Evolutionary conservation across 805 yeast species (phyloP).

Genomic region (Hyphopichia homilentoma): DNA sequence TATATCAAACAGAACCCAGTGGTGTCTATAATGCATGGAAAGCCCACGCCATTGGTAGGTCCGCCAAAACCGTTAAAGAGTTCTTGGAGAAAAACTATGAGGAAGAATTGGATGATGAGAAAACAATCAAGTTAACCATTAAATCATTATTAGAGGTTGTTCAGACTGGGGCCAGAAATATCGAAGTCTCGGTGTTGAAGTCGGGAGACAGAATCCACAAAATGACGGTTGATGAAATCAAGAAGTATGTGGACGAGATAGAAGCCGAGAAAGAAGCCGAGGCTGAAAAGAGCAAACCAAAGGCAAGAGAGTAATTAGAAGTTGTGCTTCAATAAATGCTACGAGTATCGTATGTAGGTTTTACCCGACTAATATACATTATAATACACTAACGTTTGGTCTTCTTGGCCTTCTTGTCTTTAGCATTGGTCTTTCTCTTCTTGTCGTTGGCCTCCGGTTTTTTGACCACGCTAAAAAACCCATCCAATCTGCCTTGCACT

Average conservation of each 20-base stretch:
- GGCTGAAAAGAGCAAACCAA: conserved; percentile 66
- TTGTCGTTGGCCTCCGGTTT: conserved; percentile 39
- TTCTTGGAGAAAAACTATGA: conserved; percentile 85
- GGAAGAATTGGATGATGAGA: conserved; percentile 60
- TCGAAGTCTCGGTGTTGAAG: conserved; percentile 84
- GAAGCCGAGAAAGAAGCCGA: conserved; percentile 86
- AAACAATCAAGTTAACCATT: conserved; percentile 75
- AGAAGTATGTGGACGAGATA: conserved; percentile 70
- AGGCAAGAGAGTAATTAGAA: conserved; percentile 18
- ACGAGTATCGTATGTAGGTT: no score
- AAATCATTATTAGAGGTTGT: conserved; percentile 92
- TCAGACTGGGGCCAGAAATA: conserved; percentile 95
- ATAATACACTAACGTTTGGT: conserved; percentile 16
- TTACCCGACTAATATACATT: no score
- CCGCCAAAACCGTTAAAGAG: conserved; percentile 92
- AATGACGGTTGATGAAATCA: conserved; percentile 69
- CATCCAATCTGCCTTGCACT: conserved; percentile 88
- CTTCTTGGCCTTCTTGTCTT: conserved; percentile 20
- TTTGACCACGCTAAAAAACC: conserved; percentile 74
- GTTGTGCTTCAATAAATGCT: no score
- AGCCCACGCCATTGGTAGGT: conserved; percentile 95
- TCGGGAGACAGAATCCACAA: conserved; percentile 59
- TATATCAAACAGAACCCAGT: conserved; percentile 95
- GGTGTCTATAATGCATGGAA: conserved; percentile 98
- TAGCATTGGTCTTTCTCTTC: conserved; percentile 28